Percentiles rank a stretch among this genome's conserved stretches.
Conservation (phyloP, 495 filamentous ascomycete genomes). For the Aspergillus bertholletiae region DNA sequence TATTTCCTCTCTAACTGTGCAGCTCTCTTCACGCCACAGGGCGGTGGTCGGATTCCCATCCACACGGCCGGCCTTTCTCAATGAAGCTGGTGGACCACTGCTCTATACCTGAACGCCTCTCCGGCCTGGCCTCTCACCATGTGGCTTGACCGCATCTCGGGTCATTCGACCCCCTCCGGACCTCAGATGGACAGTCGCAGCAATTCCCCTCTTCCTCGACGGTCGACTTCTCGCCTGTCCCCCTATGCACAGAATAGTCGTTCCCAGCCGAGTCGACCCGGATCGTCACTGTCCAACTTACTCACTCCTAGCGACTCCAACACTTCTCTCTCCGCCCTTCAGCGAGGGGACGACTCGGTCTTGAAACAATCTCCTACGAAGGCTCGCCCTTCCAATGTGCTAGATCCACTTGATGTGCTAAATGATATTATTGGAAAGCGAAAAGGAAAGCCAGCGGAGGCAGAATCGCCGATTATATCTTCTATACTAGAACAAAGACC, state of each 20-base stretch:
- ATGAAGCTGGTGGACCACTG: neutral
- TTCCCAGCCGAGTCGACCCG: constrained; percentile 58
- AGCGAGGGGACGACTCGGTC: constrained; percentile 61
- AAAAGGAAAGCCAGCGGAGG: constrained; percentile 14
- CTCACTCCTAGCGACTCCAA: constrained; percentile 67
- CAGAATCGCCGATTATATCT: constrained; percentile 1
- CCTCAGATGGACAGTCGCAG: constrained; percentile 60
- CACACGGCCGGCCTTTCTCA: too few species aligned
- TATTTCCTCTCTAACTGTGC: too few species aligned
- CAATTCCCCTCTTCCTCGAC: constrained; percentile 65
- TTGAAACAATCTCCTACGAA: constrained; percentile 53
- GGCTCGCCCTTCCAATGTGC: constrained; percentile 48
- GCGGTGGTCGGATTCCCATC: too few species aligned
- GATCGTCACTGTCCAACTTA: constrained; percentile 63
- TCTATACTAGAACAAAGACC: constrained; percentile 29
- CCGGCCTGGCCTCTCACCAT: constrained; percentile 41
- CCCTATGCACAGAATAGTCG: constrained; percentile 45
- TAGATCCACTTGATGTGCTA: constrained; percentile 72
- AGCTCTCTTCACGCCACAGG: too few species aligned
- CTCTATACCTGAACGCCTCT: constrained; percentile 11
- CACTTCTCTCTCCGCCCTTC: constrained; percentile 61
- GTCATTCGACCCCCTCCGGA: constrained; percentile 61
- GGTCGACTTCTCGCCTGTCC: constrained; percentile 48
- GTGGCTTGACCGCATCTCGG: constrained; percentile 87
- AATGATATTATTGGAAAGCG: constrained; percentile 63